Percentiles rank a stretch among this genome's conserved stretches.
These are phyloP conservation scores for Coccomyxa subellipsoidea DNA, from an alignment of 163 green algal species.

Conservation along the genomic window DNA sequence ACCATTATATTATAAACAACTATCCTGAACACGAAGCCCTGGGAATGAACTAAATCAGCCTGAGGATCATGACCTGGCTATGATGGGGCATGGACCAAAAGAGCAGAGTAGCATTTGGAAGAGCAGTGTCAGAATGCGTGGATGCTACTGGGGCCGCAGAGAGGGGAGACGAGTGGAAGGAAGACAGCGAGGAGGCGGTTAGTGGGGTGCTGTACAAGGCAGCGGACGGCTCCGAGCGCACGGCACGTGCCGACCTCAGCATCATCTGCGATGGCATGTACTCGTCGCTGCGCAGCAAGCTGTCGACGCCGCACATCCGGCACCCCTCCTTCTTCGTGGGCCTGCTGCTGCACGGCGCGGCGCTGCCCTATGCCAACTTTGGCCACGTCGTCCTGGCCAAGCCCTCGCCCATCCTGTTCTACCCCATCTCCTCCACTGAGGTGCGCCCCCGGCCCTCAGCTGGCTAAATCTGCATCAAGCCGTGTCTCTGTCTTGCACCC, in stretches of 20 bases:
- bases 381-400: constrained; percentile 93
- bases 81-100: background rate
- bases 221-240: constrained; percentile 46
- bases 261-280: constrained; percentile 99
- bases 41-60: no score
- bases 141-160: background rate
- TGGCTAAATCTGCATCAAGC: no score
- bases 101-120: no score
- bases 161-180: constrained; percentile 42
- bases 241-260: constrained; percentile 77
- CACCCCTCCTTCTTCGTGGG: constrained; percentile 93
- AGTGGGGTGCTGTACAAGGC: constrained; percentile 76
- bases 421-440: constrained; percentile 88
- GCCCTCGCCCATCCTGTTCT: constrained; percentile 96
- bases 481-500: background rate
- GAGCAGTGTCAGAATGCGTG: background rate
- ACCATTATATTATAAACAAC: no score
- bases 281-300: constrained; percentile 72
- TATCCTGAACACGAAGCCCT: no score
- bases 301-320: constrained; percentile 33
- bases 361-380: constrained; percentile 83
- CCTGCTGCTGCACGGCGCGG: constrained; percentile 71
- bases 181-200: constrained; percentile 65
- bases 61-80: background rate
- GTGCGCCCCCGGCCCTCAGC: constrained; percentile 19